Base-by-base conservation (phyloP, 306 rosid genomes). In the Vigna reflexopilosa region DNA sequence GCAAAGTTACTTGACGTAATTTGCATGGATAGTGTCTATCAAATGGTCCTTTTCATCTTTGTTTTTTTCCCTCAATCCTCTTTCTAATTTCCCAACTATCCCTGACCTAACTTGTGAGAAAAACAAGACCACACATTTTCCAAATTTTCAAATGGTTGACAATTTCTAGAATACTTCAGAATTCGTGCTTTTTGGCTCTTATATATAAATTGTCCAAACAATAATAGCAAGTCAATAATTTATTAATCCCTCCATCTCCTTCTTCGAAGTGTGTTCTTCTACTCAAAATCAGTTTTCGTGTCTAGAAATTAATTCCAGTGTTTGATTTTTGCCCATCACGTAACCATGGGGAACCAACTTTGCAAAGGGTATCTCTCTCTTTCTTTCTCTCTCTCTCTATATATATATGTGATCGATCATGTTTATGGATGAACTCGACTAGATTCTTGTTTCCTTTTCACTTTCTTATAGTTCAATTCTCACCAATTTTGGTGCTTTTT, bases 1-100 rank as follows among this genome's bases (percentile, higher is more conserved):
- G 49, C n/a, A 77, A 1, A 59, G 80, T 85, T 81, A 67, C 85
- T 74, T 73, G 49, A 73, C 77, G 83, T 73, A 68, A 78, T 22
- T 66, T 83, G 80, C 83, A 83, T 78, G 83, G 57, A 50, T 50
- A 20, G 16, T 42, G 15, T 62, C 32, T 73, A 0, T 20, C 51
- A 4, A 30, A 26, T 58, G 78, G 88, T 84, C 83, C 64, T 91
- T 87, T 66, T 88, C 92, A 77, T 79, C 72, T 89, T 87, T 49
- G 84, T 47, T 81, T 67, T 81, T 86, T 81, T 86, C 49, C 70
- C 15, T 19, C 30, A 0, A 66, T 38, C 44, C 20, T 22, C 78
- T 85, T 80, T 89, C 89, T 9, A 9, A 82, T 30, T 78, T 84
- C 82, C 88, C 97, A 86, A 87, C 49, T 1, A 28, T 19, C 15